Percentiles rank a stretch among this genome's conserved stretches.
Evolutionary conservation across 2,329 filamentous ascomycete species (phyloP).

Genomic region (Cladophialophora immunda): DNA sequence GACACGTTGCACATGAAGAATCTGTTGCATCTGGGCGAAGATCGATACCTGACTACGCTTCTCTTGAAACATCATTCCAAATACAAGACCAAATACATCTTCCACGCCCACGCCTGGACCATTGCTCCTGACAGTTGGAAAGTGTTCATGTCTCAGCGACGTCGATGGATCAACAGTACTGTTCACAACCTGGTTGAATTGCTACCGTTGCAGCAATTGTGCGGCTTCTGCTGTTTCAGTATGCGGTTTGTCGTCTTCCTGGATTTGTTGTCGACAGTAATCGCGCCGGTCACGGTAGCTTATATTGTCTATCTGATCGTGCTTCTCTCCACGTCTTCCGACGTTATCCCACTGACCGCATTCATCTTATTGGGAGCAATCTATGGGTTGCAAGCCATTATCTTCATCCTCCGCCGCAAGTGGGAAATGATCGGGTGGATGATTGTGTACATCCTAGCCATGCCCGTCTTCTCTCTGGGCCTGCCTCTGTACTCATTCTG

Average conservation of each 20-base stretch:
- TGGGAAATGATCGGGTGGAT: constrained; percentile 99
- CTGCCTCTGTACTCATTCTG: constrained; percentile 96
- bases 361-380: constrained; percentile 94
- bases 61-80: constrained; percentile 89
- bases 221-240: constrained; percentile 99
- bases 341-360: constrained; percentile 79
- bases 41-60: constrained; percentile 94
- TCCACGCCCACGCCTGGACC: constrained; percentile 91
- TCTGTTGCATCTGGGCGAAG: constrained; percentile 91
- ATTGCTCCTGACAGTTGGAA: constrained; percentile 93
- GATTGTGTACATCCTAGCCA: constrained; percentile 90
- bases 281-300: constrained; percentile 88
- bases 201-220: constrained; percentile 90
- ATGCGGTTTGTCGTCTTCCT: constrained; percentile 98
- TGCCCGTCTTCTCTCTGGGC: constrained; percentile 89
- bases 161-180: constrained; percentile 99
- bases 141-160: constrained; percentile 96
- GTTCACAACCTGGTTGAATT: constrained; percentile 97
- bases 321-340: constrained; percentile 68
- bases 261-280: constrained; percentile 88
- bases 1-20: constrained; percentile 99
- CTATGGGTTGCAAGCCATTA: constrained; percentile 94
- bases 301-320: constrained; percentile 93
- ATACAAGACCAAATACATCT: constrained; percentile 99
- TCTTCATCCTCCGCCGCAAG: constrained; percentile 94